Evolutionary conservation across 2,329 filamentous ascomycete species (phyloP), one percentile per base, ranked within the genome.

Genomic region (Rachicladosporium sp.): DNA sequence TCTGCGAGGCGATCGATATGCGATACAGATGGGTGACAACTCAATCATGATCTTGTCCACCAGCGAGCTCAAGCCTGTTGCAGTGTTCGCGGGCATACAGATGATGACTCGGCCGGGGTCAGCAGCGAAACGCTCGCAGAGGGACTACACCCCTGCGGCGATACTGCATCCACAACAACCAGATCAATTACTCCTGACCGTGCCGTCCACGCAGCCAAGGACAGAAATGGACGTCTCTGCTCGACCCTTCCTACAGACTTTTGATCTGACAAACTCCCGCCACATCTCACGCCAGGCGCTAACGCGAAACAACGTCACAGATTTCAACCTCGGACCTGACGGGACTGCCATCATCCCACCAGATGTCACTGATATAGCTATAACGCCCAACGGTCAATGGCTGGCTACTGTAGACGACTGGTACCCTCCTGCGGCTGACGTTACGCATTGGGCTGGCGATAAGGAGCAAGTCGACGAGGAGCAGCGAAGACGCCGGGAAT

Each of bases 361-460:
- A 1, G 75, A 81, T 45, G 74, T 94, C 35, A 80, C 75, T 5
- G 74, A 82, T 41, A 66, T 96, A 37, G 74, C 79, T 33, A 76
- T 91, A 49, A 89, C 83, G 33, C 67, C 73, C 36, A 81, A 96
- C 54, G 89, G 89, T 11, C 72, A 77, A 48, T 96, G 89, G 88
- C 72, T 98, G 42, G 88, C 82, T 3, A 95, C 86, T 1, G 74
- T 93, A 1, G 91, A 98, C 56, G 83, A 88, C 53, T 98, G 91
- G 91, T 71, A 73, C 37, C 87, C 87, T 1, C 76, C 83, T 7
- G 63, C 66, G 9, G 67, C 73, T 43, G 87, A 95, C 54, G 62
- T 83, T 10, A 70, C 74, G 31, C 71, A 71, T 40, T 59, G 82
- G 21, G 60, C 68, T 37, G 52, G 59, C 9, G 60, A 64, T 34